Percentiles rank a stretch among this genome's conserved stretches.
Evolutionary conservation across 2,329 filamentous ascomycete species (phyloP).

Genomic region (Dothidotthia symphoricarpi): DNA sequence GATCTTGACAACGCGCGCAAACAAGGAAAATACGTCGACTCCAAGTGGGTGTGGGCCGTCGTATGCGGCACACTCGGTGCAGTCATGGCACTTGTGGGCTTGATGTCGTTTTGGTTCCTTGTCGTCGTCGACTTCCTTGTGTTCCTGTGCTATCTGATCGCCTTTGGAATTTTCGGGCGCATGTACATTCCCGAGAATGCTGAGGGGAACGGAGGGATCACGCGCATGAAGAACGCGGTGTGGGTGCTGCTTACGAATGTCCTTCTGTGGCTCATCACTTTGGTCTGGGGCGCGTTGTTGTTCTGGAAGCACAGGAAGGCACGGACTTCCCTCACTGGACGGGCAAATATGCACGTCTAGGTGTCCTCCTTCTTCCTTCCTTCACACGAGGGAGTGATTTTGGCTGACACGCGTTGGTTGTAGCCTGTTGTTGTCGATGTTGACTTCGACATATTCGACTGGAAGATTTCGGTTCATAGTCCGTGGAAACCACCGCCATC

Average conservation of each 20-base stretch:
- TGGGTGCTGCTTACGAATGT: slow-evolving; percentile 78
- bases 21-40: slow-evolving; percentile 46
- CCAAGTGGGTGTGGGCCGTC: slow-evolving; percentile 58
- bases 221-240: slow-evolving; percentile 81
- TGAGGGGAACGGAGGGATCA: slow-evolving; percentile 61
- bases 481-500: too few species aligned
- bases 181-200: slow-evolving; percentile 72
- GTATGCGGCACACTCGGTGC: slow-evolving; percentile 26
- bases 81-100: slow-evolving; percentile 52
- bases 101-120: slow-evolving; percentile 49
- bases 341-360: slow-evolving; percentile 24
- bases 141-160: slow-evolving; percentile 72
- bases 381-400: slow-evolving; percentile 3
- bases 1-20: slow-evolving; percentile 39
- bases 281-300: slow-evolving; percentile 55
- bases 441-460: slow-evolving; percentile 1
- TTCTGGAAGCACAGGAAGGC: slow-evolving; percentile 50
- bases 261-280: slow-evolving; percentile 70
- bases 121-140: slow-evolving; percentile 71
- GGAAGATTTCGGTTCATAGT: too few species aligned
- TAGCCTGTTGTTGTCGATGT: slow-evolving; percentile 7
- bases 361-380: slow-evolving; percentile 2
- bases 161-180: slow-evolving; percentile 81
- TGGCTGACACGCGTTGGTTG: slow-evolving; percentile 3
- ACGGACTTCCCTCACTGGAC: slow-evolving; percentile 25